Evolutionary conservation across 2,329 filamentous ascomycete genomes (phyloP).

Genomic region (Diaporthe sp.): DNA sequence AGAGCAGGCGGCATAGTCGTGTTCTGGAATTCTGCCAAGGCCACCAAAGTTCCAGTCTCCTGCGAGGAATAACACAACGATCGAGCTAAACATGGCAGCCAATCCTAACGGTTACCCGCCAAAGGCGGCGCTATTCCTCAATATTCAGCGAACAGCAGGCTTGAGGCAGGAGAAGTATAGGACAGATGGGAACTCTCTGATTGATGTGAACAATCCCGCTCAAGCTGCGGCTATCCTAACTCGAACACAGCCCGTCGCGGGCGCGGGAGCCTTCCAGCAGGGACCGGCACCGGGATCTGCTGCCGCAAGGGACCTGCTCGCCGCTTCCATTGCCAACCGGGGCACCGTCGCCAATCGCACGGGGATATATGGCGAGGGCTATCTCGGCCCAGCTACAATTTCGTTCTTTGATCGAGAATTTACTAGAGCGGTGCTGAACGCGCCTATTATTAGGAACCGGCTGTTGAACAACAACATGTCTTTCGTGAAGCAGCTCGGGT

Average conservation of each 20-base stretch:
- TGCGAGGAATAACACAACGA: not conserved
- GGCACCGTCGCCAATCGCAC: not conserved
- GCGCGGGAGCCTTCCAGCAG: not conserved
- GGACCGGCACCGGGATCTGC: not conserved
- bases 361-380: not conserved
- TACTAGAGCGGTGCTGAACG: too few species aligned
- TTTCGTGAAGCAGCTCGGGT: slow-evolving; percentile 21
- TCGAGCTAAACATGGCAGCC: not conserved
- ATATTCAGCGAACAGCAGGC: fast-evolving
- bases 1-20: not conserved
- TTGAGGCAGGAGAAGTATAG: not conserved
- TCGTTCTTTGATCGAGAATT: too few species aligned
- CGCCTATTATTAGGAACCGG: too few species aligned
- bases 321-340: not conserved
- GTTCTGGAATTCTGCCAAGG: not conserved
- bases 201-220: not conserved
- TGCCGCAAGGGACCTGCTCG: not conserved
- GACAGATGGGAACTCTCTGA: not conserved
- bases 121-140: not conserved
- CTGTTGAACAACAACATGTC: not conserved
- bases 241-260: not conserved
- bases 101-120: not conserved
- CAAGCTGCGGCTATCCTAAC: not conserved
- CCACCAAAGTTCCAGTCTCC: not conserved
- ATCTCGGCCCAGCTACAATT: too few species aligned